These are phyloP conservation scores for Annulohypoxylon truncatum DNA, from an alignment of 2,329 filamentous ascomycete species.

Conservation along the genomic window DNA sequence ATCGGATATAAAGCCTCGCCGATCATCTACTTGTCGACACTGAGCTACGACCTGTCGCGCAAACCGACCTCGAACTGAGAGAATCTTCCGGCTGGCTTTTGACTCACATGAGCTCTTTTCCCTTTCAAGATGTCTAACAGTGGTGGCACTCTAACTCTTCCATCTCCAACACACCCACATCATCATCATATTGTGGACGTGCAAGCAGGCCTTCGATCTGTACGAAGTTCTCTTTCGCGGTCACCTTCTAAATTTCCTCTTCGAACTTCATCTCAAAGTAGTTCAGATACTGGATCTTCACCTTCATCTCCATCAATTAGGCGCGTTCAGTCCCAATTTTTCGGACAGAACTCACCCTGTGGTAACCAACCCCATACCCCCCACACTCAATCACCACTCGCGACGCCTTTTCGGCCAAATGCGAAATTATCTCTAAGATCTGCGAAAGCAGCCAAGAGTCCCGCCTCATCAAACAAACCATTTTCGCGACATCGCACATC, in stretches of 20 bases:
- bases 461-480: constrained; percentile 61
- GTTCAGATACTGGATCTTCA: constrained; percentile 61
- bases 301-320: constrained; percentile 59
- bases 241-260: constrained; percentile 90
- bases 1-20: neutral
- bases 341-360: constrained; percentile 59
- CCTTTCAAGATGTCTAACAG: constrained; percentile 46
- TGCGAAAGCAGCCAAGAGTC: constrained; percentile 66
- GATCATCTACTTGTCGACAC: neutral
- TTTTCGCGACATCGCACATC: constrained; percentile 74
- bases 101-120: neutral
- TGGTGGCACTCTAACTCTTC: constrained; percentile 80
- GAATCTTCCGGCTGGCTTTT: neutral
- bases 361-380: constrained; percentile 48
- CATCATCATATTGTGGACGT: constrained; percentile 82
- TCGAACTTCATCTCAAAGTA: constrained; percentile 59
- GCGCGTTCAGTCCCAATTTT: constrained; percentile 58
- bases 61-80: neutral
- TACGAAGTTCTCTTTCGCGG: constrained; percentile 87
- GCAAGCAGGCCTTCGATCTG: constrained; percentile 78
- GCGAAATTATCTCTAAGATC: constrained; percentile 75
- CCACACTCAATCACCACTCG: constrained; percentile 61
- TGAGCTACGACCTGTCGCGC: neutral
- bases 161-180: constrained; percentile 85
- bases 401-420: constrained; percentile 74